phyloP scores from a whole-genome alignment of 208 protist species.

The Leishmania amazonensis region DNA sequence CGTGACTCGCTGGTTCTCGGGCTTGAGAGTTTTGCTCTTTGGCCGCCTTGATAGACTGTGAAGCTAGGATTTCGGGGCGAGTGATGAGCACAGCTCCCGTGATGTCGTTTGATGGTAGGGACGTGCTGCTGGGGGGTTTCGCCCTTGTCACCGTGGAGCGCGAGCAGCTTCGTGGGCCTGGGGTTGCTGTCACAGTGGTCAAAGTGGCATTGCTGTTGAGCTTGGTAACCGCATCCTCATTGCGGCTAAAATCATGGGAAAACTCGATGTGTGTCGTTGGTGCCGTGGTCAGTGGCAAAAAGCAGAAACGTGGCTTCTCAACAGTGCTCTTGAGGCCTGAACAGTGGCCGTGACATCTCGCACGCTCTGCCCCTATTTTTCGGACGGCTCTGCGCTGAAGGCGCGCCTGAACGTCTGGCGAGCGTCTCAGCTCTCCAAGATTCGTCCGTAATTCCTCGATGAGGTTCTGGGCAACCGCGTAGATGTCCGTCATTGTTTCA shows the following conservation, averaged over 20 bases:
- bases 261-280: conserved; percentile 18
- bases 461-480: conserved; percentile 9
- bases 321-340: background rate
- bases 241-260: background rate
- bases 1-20: background rate
- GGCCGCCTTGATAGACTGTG: background rate
- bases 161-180: background rate
- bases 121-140: background rate
- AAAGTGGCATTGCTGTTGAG: too few relatives aligned
- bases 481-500: conserved; percentile 2
- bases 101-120: background rate
- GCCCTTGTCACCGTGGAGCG: background rate
- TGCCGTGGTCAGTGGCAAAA: conserved; percentile 30
- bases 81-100: background rate
- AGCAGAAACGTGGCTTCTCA: conserved; percentile 8
- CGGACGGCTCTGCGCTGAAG: conserved; percentile 3
- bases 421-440: conserved; percentile 6
- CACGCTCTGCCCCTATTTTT: background rate
- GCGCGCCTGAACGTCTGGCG: conserved; percentile 3
- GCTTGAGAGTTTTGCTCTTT: background rate
- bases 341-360: background rate
- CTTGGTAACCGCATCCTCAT: background rate
- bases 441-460: conserved; percentile 8
- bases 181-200: background rate
- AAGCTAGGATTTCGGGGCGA: background rate